Conservation (phyloP, 371 early-diverging fungal species). For the Basidiobolus meristosporus region DNA sequence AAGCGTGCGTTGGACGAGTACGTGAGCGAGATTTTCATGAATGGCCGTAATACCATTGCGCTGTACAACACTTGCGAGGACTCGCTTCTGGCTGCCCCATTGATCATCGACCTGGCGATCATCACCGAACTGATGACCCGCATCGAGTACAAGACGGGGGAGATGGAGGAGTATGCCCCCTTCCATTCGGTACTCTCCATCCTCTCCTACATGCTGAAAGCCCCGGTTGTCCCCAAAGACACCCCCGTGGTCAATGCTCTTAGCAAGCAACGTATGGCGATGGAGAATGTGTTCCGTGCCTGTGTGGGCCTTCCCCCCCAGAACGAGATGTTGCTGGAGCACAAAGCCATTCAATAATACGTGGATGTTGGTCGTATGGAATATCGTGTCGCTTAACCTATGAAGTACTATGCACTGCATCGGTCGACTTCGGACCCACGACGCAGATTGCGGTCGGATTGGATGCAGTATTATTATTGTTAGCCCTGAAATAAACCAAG, state of each 20-base stretch:
- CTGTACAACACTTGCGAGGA: constrained; percentile 96
- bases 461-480: no score
- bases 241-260: constrained; percentile 91
- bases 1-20: constrained; percentile 97
- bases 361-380: no score
- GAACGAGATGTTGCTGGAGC: constrained; percentile 79
- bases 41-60: constrained; percentile 88
- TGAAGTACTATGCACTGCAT: no score
- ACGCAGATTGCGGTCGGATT: no score
- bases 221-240: constrained; percentile 77
- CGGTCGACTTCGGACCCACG: no score
- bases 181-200: constrained; percentile 88
- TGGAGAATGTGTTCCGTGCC: constrained; percentile 93
- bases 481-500: no score
- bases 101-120: constrained; percentile 87
- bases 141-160: constrained; percentile 58
- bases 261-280: constrained; percentile 78
- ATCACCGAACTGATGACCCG: constrained; percentile 92
- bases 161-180: constrained; percentile 41
- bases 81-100: constrained; percentile 86
- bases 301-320: constrained; percentile 81
- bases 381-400: no score
- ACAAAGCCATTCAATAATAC: constrained; percentile 37
- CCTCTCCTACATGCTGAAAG: constrained; percentile 78
- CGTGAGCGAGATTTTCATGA: constrained; percentile 94